Evolutionary conservation across 768 basidiomycete genomes (phyloP).

Genomic region (Lactarius trivialis): DNA sequence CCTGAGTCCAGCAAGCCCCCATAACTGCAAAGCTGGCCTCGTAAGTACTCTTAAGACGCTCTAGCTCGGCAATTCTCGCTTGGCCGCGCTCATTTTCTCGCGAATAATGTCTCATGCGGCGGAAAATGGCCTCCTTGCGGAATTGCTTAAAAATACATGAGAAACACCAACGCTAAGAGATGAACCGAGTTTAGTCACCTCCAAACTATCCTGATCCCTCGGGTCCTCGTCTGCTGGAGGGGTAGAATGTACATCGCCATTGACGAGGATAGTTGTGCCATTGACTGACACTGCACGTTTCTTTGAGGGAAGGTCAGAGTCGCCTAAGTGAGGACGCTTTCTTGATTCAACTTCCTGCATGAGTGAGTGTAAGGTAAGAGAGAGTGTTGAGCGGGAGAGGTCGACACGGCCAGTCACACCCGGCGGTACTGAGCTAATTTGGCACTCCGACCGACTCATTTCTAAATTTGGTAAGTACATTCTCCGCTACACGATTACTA

Average conservation of each 20-base stretch:
- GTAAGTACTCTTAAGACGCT: constrained; percentile 56
- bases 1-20: constrained; percentile 76
- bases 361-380: background rate
- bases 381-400: background rate
- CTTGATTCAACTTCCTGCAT: constrained; percentile 23
- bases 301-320: constrained; percentile 25
- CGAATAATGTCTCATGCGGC: constrained; percentile 78
- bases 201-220: constrained; percentile 43
- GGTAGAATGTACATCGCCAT: constrained; percentile 23
- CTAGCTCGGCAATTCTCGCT: constrained; percentile 54
- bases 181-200: constrained; percentile 40
- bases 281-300: constrained; percentile 27
- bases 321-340: constrained; percentile 24
- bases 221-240: constrained; percentile 24
- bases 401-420: background rate
- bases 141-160: constrained; percentile 46
- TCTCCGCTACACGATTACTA: constrained; percentile 24
- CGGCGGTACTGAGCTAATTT: constrained; percentile 3
- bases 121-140: constrained; percentile 80
- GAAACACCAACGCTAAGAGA: constrained; percentile 21
- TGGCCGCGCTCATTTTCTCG: constrained; percentile 65
- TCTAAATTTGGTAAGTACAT: background rate
- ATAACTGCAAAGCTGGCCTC: constrained; percentile 70
- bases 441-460: constrained; percentile 14
- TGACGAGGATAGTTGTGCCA: constrained; percentile 24